A percentile compares a stretch with the other conserved stretches of the same genome.
Conservation (phyloP, 768 basidiomycete species). For the Lactarius evosmus region DNA sequence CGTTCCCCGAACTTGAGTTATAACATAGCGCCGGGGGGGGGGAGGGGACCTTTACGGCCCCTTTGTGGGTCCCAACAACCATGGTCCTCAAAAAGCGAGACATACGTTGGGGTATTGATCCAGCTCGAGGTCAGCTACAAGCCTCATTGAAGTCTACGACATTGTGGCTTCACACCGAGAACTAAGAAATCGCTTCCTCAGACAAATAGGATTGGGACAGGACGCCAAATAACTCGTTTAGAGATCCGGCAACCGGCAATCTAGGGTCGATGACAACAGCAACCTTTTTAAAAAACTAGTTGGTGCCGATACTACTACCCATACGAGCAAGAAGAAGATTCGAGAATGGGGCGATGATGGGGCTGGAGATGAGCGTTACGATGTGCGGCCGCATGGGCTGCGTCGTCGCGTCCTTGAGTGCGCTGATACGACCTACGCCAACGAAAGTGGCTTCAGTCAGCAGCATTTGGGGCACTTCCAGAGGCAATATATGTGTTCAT, state of each 20-base stretch:
- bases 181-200: constrained; percentile 35
- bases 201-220: neutral
- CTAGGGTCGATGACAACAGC: constrained; percentile 59
- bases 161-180: constrained; percentile 66
- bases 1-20: constrained; percentile 61
- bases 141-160: constrained; percentile 52
- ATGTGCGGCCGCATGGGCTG: constrained; percentile 63
- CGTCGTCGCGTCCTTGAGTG: constrained; percentile 57
- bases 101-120: constrained; percentile 41
- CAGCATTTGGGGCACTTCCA: neutral
- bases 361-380: constrained; percentile 50
- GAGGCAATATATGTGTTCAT: too few relatives aligned
- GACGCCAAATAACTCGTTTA: constrained; percentile 40
- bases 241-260: constrained; percentile 63
- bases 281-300: constrained; percentile 63
- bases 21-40: constrained; percentile 55
- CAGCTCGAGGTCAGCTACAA: constrained; percentile 58
- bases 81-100: neutral
- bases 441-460: neutral
- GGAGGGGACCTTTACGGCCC: constrained; percentile 53
- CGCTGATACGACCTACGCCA: constrained; percentile 32
- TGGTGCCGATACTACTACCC: constrained; percentile 60
- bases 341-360: constrained; percentile 48
- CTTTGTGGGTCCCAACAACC: neutral
- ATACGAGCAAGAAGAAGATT: constrained; percentile 53